Evolutionary conservation across 2,329 filamentous ascomycete species (phyloP).

Genomic region (Aspergillus ruber): DNA sequence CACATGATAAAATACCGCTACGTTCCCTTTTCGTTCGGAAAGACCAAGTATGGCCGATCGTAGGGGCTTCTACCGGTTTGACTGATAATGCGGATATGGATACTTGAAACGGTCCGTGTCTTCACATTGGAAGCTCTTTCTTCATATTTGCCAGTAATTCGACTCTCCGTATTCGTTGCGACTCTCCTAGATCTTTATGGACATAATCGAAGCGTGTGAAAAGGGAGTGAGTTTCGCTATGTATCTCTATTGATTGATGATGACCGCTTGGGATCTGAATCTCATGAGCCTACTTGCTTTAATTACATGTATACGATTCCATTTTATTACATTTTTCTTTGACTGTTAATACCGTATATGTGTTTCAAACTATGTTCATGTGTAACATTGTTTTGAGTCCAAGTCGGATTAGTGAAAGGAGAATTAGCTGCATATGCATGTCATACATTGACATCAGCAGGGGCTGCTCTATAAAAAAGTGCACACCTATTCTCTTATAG

Average conservation of each 20-base stretch:
- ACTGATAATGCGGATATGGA: not conserved
- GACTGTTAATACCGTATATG: no score
- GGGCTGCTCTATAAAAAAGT: no score
- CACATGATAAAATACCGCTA: conserved; percentile 99
- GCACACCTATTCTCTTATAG: no score
- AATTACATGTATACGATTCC: conserved; percentile 5
- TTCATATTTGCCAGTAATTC: not conserved
- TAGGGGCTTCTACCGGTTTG: conserved; percentile 6
- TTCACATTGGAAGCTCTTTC: not conserved
- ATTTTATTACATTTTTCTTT: not conserved
- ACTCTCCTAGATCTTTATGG: not conserved
- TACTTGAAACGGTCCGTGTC: no score
- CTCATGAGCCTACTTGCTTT: conserved; percentile 3
- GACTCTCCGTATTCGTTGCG: not conserved
- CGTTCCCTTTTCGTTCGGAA: conserved; percentile 87
- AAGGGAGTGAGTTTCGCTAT: not conserved
- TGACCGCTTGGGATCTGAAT: conserved; percentile 5
- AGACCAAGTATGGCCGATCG: conserved; percentile 62
- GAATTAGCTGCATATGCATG: no score
- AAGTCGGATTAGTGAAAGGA: no score
- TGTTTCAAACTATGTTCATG: no score
- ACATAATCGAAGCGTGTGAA: not conserved
- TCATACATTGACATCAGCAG: no score
- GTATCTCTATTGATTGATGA: conserved; percentile 6
- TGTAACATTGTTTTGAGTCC: no score